Evolutionary conservation across 2,329 filamentous ascomycete species (phyloP).

Genomic region (Talaromyces sp.): DNA sequence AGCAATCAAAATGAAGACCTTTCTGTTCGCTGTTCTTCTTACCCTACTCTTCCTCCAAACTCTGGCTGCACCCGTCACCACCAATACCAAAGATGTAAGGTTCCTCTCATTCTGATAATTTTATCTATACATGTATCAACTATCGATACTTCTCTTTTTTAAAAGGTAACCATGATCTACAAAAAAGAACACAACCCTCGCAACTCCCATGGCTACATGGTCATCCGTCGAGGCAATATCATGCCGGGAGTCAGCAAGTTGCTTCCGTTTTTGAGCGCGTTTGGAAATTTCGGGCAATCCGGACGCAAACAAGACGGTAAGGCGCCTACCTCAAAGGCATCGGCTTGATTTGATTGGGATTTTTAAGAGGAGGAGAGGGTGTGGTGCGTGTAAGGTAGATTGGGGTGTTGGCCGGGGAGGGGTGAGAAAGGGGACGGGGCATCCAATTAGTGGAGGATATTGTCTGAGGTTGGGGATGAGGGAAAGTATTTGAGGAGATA

Average conservation of each 20-base stretch:
- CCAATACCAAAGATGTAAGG: not conserved
- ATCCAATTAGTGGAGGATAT: not conserved
- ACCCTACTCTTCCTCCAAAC: not conserved
- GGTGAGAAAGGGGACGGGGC: not conserved
- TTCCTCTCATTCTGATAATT: not conserved
- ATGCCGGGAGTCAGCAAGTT: constrained; percentile 2
- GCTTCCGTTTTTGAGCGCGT: constrained; percentile 3
- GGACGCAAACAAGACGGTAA: constrained; percentile 8
- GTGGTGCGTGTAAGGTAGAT: not conserved
- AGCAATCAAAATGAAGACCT: not conserved
- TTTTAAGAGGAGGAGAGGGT: not conserved
- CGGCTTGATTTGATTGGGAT: not conserved
- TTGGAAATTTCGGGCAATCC: constrained; percentile 8
- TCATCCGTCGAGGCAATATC: constrained; percentile 3
- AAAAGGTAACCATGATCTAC: not conserved
- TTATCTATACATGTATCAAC: not conserved
- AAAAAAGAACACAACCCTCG: not conserved
- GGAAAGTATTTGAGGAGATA: too few species aligned
- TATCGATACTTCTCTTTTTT: not conserved
- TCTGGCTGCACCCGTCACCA: not conserved
- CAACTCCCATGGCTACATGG: not conserved
- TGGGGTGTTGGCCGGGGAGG: not conserved
- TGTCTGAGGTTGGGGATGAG: not conserved
- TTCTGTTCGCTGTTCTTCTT: not conserved
- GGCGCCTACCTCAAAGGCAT: not conserved